A percentile compares a stretch with the other conserved stretches of the same genome.
phyloP scores from a whole-genome alignment of 2,329 filamentous ascomycete species.

The Xylaria multiplex region DNA sequence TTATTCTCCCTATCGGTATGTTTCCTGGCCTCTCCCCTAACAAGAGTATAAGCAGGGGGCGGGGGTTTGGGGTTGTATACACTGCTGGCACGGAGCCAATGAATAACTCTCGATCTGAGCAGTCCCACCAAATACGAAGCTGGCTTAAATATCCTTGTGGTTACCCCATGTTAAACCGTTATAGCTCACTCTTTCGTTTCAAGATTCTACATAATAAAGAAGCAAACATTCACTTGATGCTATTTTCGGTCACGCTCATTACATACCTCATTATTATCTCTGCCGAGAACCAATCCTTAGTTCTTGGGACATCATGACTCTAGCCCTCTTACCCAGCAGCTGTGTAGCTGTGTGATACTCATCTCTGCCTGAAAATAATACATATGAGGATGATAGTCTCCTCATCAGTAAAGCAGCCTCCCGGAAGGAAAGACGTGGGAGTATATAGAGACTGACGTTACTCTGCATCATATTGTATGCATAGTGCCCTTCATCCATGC shows the following conservation, averaged over 20 bases:
- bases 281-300: not conserved
- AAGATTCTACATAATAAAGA: not conserved
- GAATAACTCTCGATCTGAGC: not conserved
- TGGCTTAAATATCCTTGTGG: not conserved
- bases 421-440: not conserved
- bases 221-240: conserved; percentile 9
- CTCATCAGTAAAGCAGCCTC: not conserved
- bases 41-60: conserved; percentile 1
- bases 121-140: conserved; percentile 1
- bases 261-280: not conserved
- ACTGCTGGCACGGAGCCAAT: not conserved
- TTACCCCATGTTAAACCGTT: not conserved
- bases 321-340: not conserved
- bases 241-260: conserved; percentile 5
- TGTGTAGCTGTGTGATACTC: not conserved
- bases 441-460: not conserved
- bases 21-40: conserved; percentile 6
- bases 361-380: not conserved
- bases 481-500: not conserved
- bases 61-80: not conserved
- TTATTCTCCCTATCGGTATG: conserved; percentile 22
- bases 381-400: not conserved
- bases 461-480: conserved; percentile 4
- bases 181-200: conserved; percentile 12
- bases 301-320: not conserved